Evolutionary conservation across 2,329 filamentous ascomycete genomes (phyloP), one percentile per base, ranked within the genome.

Genomic region (Blastomyces gilchristii): DNA sequence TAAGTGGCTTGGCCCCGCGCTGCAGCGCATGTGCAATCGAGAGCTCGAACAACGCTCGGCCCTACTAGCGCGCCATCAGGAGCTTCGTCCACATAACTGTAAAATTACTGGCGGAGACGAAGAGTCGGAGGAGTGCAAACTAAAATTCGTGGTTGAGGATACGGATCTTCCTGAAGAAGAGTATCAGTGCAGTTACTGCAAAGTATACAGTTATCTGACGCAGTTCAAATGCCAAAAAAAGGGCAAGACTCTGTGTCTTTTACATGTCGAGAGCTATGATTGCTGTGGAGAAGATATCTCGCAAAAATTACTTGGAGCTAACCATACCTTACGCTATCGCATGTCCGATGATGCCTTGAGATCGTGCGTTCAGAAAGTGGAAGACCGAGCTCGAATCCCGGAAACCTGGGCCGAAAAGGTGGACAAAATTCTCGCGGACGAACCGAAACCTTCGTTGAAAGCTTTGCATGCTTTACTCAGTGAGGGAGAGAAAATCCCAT

Each of bases 401-500:
- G 91, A 97, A 73, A 80, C 82, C 11, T 99, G 94, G 94, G 87
- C 90, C 69, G 87, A 92, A 63, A 97, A 96, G 77, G 88, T 96
- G 68, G 87, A 93, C 68, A 89, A 86, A 71, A 80, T 91, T 61
- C 83, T 97, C 65, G 88, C 92, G 63, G 90, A 96, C 69, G 90
- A 91, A 71, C 83, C 89, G 50, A 89, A 85, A 60, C 94, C 94
- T 63, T 87, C 91, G 64, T 83, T 99, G 58, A 97, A 96, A 78
- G 82, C 87, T 68, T 82, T 99, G 69, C 88, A 93, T 67, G 85
- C 86, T 58, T 82, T 99, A 62, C 82, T 97, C 64, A 87, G 88
- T 72, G 94, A 99, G 81, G 94, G 94, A 75, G 94, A 99, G 78
- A 92, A 91, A 76, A 97, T 99, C 71, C 91, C 93, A 64, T 95